Evolutionary conservation across 768 basidiomycete species (phyloP).

Genomic region (Naganishia kalamii): DNA sequence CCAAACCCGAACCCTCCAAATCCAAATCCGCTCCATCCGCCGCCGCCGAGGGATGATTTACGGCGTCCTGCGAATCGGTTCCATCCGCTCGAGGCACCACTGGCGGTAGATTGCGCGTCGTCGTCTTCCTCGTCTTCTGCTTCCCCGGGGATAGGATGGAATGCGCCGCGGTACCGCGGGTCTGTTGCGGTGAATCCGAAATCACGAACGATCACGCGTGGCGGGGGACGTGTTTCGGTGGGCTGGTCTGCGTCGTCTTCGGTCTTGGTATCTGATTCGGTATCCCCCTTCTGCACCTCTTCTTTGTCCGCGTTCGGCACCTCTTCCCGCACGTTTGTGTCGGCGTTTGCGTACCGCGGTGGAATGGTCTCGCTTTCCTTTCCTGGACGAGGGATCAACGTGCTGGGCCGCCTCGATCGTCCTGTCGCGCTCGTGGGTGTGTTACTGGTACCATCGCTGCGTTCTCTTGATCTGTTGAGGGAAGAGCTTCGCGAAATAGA

Average conservation of each 20-base stretch:
- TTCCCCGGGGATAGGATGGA: conserved; percentile 10
- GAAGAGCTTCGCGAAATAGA: background rate
- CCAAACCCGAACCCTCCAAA: conserved; percentile 12
- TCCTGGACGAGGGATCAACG: conserved; percentile 22
- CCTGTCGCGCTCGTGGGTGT: background rate
- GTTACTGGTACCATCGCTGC: too few relatives aligned
- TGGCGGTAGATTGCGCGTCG: background rate
- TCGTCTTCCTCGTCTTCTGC: conserved; percentile 14
- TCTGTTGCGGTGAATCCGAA: background rate
- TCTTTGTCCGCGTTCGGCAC: background rate
- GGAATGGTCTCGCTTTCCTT: conserved; percentile 22
- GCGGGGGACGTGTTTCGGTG: background rate
- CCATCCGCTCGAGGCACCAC: conserved; percentile 5
- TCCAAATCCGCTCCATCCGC: conserved; percentile 6
- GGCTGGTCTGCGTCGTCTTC: background rate
- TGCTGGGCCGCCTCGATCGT: conserved; percentile 18
- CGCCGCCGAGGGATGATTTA: conserved; percentile 6
- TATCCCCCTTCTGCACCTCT: background rate
- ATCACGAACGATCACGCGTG: background rate
- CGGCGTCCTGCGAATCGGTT: conserved; percentile 1
- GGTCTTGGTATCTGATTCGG: background rate
- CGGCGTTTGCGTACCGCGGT: background rate
- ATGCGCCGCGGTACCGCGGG: conserved; percentile 9
- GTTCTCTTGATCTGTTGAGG: background rate
- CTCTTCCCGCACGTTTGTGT: background rate